Base-by-base conservation (phyloP, 2,329 filamentous ascomycete species). In the Didymella exigua region DNA sequence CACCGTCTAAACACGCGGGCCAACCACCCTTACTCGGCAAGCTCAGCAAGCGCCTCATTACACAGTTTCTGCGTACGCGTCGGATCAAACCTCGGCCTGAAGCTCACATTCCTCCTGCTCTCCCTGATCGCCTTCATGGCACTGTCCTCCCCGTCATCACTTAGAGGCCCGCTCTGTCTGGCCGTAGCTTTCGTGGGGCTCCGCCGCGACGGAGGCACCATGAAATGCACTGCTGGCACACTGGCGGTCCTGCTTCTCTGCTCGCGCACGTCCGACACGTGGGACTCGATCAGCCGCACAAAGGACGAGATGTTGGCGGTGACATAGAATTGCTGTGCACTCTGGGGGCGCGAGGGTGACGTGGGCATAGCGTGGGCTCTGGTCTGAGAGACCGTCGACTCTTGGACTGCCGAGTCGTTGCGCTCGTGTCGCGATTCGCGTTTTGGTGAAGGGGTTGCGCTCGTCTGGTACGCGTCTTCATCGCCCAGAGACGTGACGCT, bases 1-100 rank as follows among this genome's bases (percentile, higher is more conserved):
- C 27, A 48, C 11, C 5, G 23, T 27, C 26, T 10, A 5, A 27
- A 27, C 5, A 27, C 26, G 26, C 26, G 10, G 10, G 10, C 26
- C 26, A 27, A 10, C 26, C 5, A n/a, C 9, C 36, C 11, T 19
- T 38, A 38, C 36, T 38, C 36, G n/a, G 9, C n/a, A 3, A 38
- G 56, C 59, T 73, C 70, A 14, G 60, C 58, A 40, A 73, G 61
- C 26, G 66, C 70, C 33, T 73, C 69, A 8, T 46, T 52, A 43
- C 71, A 74, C 41, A 73, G 47, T 43, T 57, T 53, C 43, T 51
- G 61, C 34, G 69, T 60, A 21, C 61, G 63, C 44, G 52, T 45
- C 4, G 71, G 67, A 38, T 74, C 67, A 48, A 73, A 74, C 13
- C 70, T 58, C 30, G 65, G 62, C 7, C 70, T 69, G 31, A 66